Percentiles rank a stretch among this genome's conserved stretches.
These are phyloP conservation scores for Phytophthora multivora DNA, from an alignment of 352 stramenopile species.

Conservation along the genomic window DNA sequence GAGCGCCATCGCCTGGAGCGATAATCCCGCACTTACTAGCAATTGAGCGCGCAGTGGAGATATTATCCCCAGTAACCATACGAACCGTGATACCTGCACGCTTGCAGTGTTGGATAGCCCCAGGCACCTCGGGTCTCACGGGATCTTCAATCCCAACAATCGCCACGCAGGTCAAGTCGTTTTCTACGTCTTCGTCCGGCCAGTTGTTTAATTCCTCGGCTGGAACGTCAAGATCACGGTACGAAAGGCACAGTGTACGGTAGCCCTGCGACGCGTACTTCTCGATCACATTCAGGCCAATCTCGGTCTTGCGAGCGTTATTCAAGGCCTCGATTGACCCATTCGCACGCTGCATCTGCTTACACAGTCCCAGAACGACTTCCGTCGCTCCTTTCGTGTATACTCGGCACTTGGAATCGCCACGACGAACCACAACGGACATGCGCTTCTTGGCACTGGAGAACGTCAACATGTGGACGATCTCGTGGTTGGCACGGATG, in stretches of 20 bases:
- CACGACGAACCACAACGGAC: slow-evolving; percentile 53
- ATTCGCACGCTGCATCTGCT: slow-evolving; percentile 38
- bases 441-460: slow-evolving; percentile 67
- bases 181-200: slow-evolving; percentile 67
- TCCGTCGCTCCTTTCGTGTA: slow-evolving; percentile 68
- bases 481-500: slow-evolving; percentile 30
- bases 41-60: slow-evolving; percentile 45
- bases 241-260: slow-evolving; percentile 76
- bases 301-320: slow-evolving; percentile 34
- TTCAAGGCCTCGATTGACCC: slow-evolving; percentile 31
- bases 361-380: slow-evolving; percentile 53
- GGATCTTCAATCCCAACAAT: slow-evolving; percentile 56
- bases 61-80: slow-evolving; percentile 60
- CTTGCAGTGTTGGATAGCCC: slow-evolving; percentile 42
- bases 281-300: slow-evolving; percentile 57
- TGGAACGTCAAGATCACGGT: slow-evolving; percentile 63
- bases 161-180: slow-evolving; percentile 42
- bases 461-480: slow-evolving; percentile 65
- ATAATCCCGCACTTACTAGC: slow-evolving; percentile 49
- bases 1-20: slow-evolving; percentile 35
- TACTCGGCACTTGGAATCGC: slow-evolving; percentile 38
- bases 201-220: slow-evolving; percentile 29
- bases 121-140: slow-evolving; percentile 42
- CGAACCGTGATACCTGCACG: slow-evolving; percentile 47
- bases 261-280: slow-evolving; percentile 69